phyloP scores from a whole-genome alignment of 306 rosid genomes.

The Carpinus fangiana region DNA sequence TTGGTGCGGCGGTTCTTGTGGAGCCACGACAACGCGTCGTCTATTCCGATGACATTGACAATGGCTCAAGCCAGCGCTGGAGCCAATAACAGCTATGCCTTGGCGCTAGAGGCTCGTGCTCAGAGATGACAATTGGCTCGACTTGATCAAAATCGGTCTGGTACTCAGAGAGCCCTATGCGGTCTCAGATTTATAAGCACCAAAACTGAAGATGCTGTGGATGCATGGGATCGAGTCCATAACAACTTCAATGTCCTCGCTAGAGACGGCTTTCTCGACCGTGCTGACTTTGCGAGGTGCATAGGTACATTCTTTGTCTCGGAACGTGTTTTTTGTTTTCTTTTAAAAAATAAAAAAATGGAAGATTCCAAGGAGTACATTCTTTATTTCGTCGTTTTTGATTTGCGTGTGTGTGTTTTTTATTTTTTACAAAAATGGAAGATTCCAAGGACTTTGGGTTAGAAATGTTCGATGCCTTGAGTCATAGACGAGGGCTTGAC shows the following conservation, averaged over 20 bases:
- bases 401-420: too few relatives aligned
- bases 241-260: slow-evolving; percentile 58
- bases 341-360: too few relatives aligned
- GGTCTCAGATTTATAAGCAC: slow-evolving; percentile 82
- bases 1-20: slow-evolving; percentile 67
- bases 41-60: slow-evolving; percentile 41
- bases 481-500: slow-evolving; percentile 76
- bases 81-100: slow-evolving; percentile 49
- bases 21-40: slow-evolving; percentile 50
- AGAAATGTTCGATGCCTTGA: slow-evolving; percentile 81
- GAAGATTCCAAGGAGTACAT: too few relatives aligned
- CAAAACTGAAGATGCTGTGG: slow-evolving; percentile 57
- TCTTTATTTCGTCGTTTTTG: neutral
- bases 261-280: slow-evolving; percentile 73
- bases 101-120: slow-evolving; percentile 79
- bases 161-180: slow-evolving; percentile 84
- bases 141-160: slow-evolving; percentile 84
- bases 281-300: slow-evolving; percentile 91
- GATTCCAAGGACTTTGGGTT: slow-evolving; percentile 90
- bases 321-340: too few relatives aligned
- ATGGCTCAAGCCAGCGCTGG: slow-evolving; percentile 28
- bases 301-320: slow-evolving; percentile 44
- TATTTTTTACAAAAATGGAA: slow-evolving; percentile 61
- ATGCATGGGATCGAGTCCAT: slow-evolving; percentile 81
- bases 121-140: slow-evolving; percentile 81